Percentiles rank a stretch among this genome's conserved stretches.
Conservation (phyloP, 768 basidiomycete species). For the Megacollybia marginata region DNA sequence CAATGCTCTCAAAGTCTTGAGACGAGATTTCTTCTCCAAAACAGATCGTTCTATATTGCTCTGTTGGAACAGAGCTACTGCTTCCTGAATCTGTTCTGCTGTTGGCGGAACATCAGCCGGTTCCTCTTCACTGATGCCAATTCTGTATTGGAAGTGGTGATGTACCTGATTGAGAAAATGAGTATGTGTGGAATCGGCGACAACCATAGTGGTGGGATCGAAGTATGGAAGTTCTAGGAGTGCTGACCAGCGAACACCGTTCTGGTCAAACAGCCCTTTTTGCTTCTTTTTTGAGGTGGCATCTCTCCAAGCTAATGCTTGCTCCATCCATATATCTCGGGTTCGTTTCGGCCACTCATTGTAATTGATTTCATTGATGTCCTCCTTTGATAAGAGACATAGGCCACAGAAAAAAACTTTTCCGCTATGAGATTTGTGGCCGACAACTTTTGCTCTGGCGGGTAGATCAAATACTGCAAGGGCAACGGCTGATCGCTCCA, state of each 20-base stretch:
- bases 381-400: constrained; percentile 8
- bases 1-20: no score
- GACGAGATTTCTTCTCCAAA: no score
- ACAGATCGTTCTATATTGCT: no score
- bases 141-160: no score
- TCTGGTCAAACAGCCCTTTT: constrained; percentile 2
- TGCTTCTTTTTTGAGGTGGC: neutral
- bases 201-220: constrained; percentile 6
- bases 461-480: constrained; percentile 14
- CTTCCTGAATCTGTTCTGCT: no score
- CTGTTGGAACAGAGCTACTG: no score
- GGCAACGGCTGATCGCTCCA: constrained; percentile 12
- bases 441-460: constrained; percentile 1
- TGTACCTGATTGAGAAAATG: constrained; percentile 8
- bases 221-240: constrained; percentile 10
- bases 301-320: neutral
- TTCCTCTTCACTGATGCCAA: no score
- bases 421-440: neutral
- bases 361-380: constrained; percentile 16
- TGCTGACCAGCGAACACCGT: constrained; percentile 10
- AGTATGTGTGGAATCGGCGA: constrained; percentile 8
- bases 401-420: constrained; percentile 13
- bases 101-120: no score
- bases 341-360: constrained; percentile 9
- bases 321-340: constrained; percentile 5